These are phyloP conservation scores for Neonectria neomacrospora DNA, from an alignment of 2,329 filamentous ascomycete species.

Conservation along the genomic window DNA sequence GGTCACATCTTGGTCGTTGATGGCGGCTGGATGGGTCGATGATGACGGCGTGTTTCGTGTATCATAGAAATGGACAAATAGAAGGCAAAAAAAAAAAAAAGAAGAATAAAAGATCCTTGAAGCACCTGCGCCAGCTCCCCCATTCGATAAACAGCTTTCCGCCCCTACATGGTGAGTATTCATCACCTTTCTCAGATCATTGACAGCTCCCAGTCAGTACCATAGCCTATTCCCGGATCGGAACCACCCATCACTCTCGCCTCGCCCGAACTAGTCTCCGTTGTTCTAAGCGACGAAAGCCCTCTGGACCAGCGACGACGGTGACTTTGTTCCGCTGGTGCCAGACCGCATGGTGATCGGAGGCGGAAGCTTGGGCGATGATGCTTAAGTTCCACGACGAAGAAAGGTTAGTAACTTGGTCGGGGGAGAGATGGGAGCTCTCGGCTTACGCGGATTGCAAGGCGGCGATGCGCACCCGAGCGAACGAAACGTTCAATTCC, in stretches of 20 bases:
- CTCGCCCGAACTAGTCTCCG: constrained; percentile 39
- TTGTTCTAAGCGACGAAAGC: constrained; percentile 37
- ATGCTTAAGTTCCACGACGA: constrained; percentile 14
- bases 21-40: constrained; percentile 93
- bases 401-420: not conserved
- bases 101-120: not conserved
- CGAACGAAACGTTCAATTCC: constrained; percentile 56
- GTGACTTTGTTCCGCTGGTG: constrained; percentile 40
- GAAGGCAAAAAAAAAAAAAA: constrained; percentile 8
- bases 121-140: not conserved
- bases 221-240: not conserved
- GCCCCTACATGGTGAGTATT: not conserved
- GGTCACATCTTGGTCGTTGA: constrained; percentile 87
- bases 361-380: constrained; percentile 17
- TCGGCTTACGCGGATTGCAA: constrained; percentile 59
- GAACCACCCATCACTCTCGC: constrained; percentile 14
- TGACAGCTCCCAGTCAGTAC: not conserved
- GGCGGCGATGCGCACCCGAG: constrained; percentile 60
- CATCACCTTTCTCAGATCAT: not conserved
- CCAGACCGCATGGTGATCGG: constrained; percentile 34
- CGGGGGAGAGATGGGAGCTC: not conserved
- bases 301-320: constrained; percentile 31
- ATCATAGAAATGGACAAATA: constrained; percentile 14
- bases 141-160: not conserved
- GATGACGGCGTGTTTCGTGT: not conserved